Conservation (phyloP, 306 rosid species). For the Cicer yamashitae region DNA sequence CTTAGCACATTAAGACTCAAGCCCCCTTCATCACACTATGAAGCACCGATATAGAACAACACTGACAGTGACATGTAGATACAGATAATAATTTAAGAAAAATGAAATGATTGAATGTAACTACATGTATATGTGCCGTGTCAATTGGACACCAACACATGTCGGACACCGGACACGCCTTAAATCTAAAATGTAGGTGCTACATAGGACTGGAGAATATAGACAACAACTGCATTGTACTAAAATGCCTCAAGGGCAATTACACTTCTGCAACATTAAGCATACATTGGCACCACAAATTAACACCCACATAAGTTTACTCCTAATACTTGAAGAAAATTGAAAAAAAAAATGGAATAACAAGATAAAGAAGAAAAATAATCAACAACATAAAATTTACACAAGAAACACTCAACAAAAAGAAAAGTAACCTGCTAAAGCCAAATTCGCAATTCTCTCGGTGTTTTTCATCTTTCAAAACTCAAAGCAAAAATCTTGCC, state of each 20-base stretch:
- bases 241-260: slow-evolving; percentile 14
- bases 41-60: neutral
- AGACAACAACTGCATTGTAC: slow-evolving; percentile 18
- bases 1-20: neutral
- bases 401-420: neutral
- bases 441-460: slow-evolving; percentile 82
- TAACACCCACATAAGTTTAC: neutral
- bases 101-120: neutral
- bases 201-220: neutral
- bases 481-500: slow-evolving; percentile 25
- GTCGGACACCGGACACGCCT: neutral
- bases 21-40: neutral
- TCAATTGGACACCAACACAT: too few relatives aligned
- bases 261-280: slow-evolving; percentile 25
- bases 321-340: neutral
- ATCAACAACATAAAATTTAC: neutral
- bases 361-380: neutral
- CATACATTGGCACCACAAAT: slow-evolving; percentile 29
- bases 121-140: neutral
- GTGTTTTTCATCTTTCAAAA: slow-evolving; percentile 61
- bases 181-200: neutral
- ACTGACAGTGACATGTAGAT: neutral
- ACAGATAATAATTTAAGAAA: neutral
- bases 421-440: slow-evolving; percentile 67
- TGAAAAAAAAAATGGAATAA: neutral